phyloP scores from a whole-genome alignment of 208 protist genomes.

The Crithidia sp. region DNA sequence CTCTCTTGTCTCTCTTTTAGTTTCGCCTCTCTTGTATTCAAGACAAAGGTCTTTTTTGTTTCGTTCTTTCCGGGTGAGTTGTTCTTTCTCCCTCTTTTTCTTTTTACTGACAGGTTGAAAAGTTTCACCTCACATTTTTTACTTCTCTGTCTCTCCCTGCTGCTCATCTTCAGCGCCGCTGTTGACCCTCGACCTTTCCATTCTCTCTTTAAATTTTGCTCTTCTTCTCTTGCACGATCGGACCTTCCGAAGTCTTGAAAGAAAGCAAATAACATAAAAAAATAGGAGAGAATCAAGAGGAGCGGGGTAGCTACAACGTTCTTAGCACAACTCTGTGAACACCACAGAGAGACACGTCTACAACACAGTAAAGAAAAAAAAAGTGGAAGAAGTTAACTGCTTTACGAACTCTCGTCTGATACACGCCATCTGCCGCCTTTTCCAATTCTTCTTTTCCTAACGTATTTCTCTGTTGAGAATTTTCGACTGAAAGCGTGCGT shows the following conservation, averaged over 20 bases:
- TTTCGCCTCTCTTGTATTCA: neutral
- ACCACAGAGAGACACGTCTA: too few species aligned
- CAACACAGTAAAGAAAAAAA: neutral
- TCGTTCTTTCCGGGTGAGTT: constrained; percentile 10
- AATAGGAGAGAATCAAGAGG: neutral
- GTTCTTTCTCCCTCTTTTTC: neutral
- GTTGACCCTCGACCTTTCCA: constrained; percentile 1
- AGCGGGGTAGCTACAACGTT: too few species aligned
- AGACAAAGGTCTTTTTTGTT: neutral
- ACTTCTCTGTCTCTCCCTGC: neutral
- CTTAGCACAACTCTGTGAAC: too few species aligned
- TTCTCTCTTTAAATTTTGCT: constrained; percentile 10
- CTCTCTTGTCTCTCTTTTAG: neutral
- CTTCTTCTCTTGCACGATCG: constrained; percentile 16
- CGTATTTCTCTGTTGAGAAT: too few species aligned
- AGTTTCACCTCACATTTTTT: neutral
- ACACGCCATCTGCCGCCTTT: too few species aligned
- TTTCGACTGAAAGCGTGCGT: too few species aligned
- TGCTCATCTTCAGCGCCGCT: constrained; percentile 13
- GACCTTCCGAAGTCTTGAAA: constrained; percentile 13
- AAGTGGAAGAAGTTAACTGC: neutral
- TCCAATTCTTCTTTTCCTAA: too few species aligned
- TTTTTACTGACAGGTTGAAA: too few species aligned
- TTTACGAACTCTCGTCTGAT: neutral
- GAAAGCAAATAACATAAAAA: constrained; percentile 10